Conservation (phyloP, 352 stramenopile genomes). For the Phytophthora idaei region DNA sequence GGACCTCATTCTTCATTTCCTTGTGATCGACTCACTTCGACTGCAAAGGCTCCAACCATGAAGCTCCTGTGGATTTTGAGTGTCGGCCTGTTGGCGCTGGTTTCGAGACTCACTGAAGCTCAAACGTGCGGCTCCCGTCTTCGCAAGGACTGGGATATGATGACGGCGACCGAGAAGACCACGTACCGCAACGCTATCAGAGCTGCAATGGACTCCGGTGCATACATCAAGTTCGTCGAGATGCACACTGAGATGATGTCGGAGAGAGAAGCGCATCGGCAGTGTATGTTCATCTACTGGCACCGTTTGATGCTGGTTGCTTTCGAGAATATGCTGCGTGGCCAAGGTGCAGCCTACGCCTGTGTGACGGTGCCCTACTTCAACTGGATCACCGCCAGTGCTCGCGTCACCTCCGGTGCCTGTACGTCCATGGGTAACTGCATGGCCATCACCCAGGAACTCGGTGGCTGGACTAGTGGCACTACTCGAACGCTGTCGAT, state of each 20-base stretch:
- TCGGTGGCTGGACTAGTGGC: constrained; percentile 44
- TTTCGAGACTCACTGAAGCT: background rate
- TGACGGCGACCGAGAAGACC: constrained; percentile 47
- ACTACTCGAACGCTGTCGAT: constrained; percentile 42
- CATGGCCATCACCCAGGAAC: constrained; percentile 42
- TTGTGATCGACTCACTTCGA: constrained; percentile 7
- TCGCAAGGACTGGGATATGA: constrained; percentile 54
- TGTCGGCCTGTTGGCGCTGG: background rate
- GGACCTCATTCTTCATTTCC: constrained; percentile 24
- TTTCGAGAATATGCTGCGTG: constrained; percentile 88
- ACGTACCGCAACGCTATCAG: constrained; percentile 55
- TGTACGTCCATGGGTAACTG: constrained; percentile 63
- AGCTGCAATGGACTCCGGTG: constrained; percentile 58
- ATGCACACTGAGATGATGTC: constrained; percentile 73
- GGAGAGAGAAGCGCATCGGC: constrained; percentile 53
- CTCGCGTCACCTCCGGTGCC: constrained; percentile 36
- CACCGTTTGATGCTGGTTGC: constrained; percentile 65
- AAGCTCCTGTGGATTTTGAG: constrained; percentile 4
- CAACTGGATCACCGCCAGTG: constrained; percentile 71
- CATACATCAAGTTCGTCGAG: constrained; percentile 68
- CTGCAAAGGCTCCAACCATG: background rate
- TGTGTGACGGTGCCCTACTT: constrained; percentile 86
- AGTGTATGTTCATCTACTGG: constrained; percentile 89
- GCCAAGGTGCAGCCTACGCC: constrained; percentile 48
- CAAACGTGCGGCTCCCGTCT: constrained; percentile 44